Base-by-base conservation (phyloP, 306 rosid species). In the Datisca glomerata region DNA sequence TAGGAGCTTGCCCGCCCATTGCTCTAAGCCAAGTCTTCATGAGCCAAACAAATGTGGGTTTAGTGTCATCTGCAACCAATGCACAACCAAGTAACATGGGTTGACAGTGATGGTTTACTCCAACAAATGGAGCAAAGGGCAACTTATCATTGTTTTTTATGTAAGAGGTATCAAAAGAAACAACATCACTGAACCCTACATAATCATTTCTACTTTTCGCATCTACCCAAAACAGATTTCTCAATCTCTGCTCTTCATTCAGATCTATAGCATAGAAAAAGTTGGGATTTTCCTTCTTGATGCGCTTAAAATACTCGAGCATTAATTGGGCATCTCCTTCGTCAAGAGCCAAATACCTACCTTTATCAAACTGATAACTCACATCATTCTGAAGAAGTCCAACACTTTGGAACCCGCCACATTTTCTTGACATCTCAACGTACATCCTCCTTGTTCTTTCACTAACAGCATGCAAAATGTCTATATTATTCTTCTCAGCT, bases 11-110 rank as follows among this genome's bases (percentile, higher is more conserved):
- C 60, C 86, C 93, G 12, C 77, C 69, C 93, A 86, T 86, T 43
- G 96, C 96, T 72, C 93, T 67, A 55, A 78, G 91, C 96, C 96
- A 81, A 15, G 93, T 75, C 78, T 72, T 86, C 83, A 86, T 53
- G 59, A 86, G 55, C 96, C 96, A 86, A 54, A 71, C 72, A 72
- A 61, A 81, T 45, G 96, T 81, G 18, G 85, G 60, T 62, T 81
- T 78, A 34, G 76, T 67, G 65, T 72, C 83, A 60, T 85, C 93
- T 3, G 78, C 80, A 62, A 81, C 50, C 74, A 85, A 53, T 25
- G 93, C 89, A 67, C 96, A 85, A 52, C 96, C 96, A 39, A 85
- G 96, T 70, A 81, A 61, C 72, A 80, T 71, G n/a, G 96, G 61
- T 57, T 85, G 96, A 51, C 64, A 73, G 47, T 85, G 96, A 70